phyloP scores from a whole-genome alignment of 441 rosid species.

The Hura crepitans region DNA sequence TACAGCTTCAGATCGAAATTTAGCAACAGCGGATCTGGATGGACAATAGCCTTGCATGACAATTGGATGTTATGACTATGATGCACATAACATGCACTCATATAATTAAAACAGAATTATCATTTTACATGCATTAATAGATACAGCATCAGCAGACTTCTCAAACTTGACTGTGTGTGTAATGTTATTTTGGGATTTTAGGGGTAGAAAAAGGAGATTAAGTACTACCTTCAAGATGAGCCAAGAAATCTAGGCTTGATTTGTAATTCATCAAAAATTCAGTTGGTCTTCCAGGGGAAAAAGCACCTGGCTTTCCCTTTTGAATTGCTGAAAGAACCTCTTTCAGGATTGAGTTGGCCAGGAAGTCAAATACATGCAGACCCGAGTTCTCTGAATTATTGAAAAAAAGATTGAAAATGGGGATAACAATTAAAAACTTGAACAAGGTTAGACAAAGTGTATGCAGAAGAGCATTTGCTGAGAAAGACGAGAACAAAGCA shows the following conservation, averaged over 20 bases:
- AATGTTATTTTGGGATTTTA: background rate
- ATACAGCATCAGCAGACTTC: conserved; percentile 19
- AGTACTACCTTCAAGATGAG: conserved; percentile 79
- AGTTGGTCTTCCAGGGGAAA: conserved; percentile 95
- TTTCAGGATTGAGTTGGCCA: conserved; percentile 92
- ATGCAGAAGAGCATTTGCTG: background rate
- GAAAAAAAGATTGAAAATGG: conserved; percentile 5
- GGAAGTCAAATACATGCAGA: conserved; percentile 88
- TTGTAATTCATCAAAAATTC: conserved; percentile 89
- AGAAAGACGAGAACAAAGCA: background rate
- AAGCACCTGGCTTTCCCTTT: conserved; percentile 88
- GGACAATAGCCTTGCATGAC: conserved; percentile 89
- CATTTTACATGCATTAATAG: background rate
- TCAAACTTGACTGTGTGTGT: background rate
- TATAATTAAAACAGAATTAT: conserved; percentile 11
- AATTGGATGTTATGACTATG: conserved; percentile 41
- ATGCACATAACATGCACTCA: conserved; percentile 27
- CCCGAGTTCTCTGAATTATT: conserved; percentile 74
- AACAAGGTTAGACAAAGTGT: background rate
- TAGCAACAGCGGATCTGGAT: conserved; percentile 81
- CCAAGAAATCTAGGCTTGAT: conserved; percentile 82
- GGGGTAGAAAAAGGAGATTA: background rate
- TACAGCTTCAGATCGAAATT: conserved; percentile 67
- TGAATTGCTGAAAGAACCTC: conserved; percentile 83
- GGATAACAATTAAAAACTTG: conserved; percentile 9